phyloP scores from a whole-genome alignment of 306 rosid genomes.

The Fragaria iinumae region DNA sequence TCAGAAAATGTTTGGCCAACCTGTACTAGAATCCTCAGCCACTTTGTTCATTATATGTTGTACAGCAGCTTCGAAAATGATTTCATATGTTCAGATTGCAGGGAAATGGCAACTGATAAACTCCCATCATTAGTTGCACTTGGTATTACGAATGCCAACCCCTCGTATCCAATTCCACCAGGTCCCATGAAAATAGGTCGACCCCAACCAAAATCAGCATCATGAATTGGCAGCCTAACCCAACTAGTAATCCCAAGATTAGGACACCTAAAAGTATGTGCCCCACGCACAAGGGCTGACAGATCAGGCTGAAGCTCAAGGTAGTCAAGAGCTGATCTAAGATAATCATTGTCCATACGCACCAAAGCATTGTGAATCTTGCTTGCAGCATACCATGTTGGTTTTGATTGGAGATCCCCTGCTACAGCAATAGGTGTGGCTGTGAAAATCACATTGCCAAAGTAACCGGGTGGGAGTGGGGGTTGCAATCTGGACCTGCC shows the following conservation, averaged over 20 bases:
- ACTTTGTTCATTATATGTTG: slow-evolving; percentile 21
- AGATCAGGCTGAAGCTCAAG: slow-evolving; percentile 84
- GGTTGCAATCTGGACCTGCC: slow-evolving; percentile 83
- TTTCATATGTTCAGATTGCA: slow-evolving; percentile 28
- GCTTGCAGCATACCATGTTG: slow-evolving; percentile 80
- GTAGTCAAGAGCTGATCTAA: slow-evolving; percentile 80
- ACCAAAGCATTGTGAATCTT: slow-evolving; percentile 61
- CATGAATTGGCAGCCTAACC: slow-evolving; percentile 83
- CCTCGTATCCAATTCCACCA: slow-evolving; percentile 85
- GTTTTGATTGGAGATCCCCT: slow-evolving; percentile 64
- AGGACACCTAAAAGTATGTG: slow-evolving; percentile 82
- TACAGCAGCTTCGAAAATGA: slow-evolving; percentile 26
- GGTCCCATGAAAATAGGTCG: slow-evolving; percentile 97
- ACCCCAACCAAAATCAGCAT: slow-evolving; percentile 98
- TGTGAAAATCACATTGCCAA: slow-evolving; percentile 87
- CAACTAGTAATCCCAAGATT: slow-evolving; percentile 95
- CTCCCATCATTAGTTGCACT: slow-evolving; percentile 50
- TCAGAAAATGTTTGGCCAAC: slow-evolving; percentile 28
- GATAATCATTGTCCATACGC: slow-evolving; percentile 65
- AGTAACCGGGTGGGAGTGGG: slow-evolving; percentile 75
- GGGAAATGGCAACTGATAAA: slow-evolving; percentile 26
- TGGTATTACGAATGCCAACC: slow-evolving; percentile 65
- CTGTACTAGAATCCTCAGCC: slow-evolving; percentile 3
- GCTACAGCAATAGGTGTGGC: slow-evolving; percentile 69
- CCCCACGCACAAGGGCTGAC: slow-evolving; percentile 75